Conservation (phyloP, 371 early-diverging fungal genomes). For the Vairimorpha necatrix region DNA sequence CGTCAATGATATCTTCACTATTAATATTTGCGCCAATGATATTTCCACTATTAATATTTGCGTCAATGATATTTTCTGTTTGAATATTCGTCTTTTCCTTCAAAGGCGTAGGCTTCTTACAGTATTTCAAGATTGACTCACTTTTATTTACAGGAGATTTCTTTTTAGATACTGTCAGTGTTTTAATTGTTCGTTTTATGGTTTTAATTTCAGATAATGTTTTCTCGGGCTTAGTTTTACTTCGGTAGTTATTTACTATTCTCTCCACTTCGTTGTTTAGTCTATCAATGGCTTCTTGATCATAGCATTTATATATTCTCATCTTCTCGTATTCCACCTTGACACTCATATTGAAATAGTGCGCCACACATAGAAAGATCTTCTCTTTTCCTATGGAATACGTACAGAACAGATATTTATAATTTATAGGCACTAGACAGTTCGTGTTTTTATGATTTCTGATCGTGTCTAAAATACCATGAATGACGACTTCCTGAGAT, state of each 20-base stretch:
- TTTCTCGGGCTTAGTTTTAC: not conserved
- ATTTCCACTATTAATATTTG: not conserved
- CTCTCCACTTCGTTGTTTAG: slow-evolving; percentile 22
- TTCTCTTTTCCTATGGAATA: slow-evolving; percentile 47
- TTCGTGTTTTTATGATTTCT: not conserved
- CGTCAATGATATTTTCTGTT: not conserved
- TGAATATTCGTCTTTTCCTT: not conserved
- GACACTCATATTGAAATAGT: slow-evolving; percentile 23
- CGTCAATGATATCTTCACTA: not conserved
- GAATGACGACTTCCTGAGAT: slow-evolving; percentile 16
- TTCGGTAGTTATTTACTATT: not conserved
- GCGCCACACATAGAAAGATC: slow-evolving; percentile 17
- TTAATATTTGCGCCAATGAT: not conserved
- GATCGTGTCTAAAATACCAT: slow-evolving; percentile 1
- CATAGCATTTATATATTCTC: slow-evolving; percentile 19
- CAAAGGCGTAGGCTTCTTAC: not conserved
- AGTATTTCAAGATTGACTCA: not conserved
- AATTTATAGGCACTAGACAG: slow-evolving; percentile 21
- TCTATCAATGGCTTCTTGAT: not conserved
- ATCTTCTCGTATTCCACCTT: slow-evolving; percentile 11
- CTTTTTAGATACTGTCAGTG: not conserved
- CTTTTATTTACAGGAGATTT: not conserved
- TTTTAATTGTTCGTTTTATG: not conserved
- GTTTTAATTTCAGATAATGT: not conserved
- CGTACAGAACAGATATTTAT: slow-evolving; percentile 11